These are phyloP conservation scores for Uncinocarpus reesii DNA, from an alignment of 2,329 filamentous ascomycete genomes.

Conservation along the genomic window DNA sequence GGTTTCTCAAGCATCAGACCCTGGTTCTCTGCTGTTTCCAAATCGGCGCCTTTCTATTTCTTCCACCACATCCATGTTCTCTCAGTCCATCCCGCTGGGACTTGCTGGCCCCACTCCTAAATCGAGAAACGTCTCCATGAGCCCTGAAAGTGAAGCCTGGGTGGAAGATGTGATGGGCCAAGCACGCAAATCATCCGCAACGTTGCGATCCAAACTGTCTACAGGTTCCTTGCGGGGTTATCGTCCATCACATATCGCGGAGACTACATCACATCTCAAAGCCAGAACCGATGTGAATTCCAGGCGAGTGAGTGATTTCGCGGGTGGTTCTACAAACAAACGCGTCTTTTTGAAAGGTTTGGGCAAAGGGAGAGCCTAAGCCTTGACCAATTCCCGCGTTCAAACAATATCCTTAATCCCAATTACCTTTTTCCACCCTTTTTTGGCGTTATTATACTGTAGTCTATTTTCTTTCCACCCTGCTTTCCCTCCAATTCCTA, in stretches of 20 bases:
- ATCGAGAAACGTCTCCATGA: slow-evolving; percentile 33
- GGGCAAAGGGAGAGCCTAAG: slow-evolving; percentile 15
- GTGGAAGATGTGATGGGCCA: slow-evolving; percentile 39
- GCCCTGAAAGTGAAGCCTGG: slow-evolving; percentile 39
- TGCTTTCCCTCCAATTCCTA: background rate
- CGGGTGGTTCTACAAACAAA: slow-evolving; percentile 25
- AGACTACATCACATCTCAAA: slow-evolving; percentile 1
- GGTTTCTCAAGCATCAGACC: slow-evolving; percentile 22
- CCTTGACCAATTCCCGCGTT: background rate
- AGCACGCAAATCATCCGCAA: slow-evolving; percentile 31
- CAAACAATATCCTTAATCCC: background rate
- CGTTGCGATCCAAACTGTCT: slow-evolving; percentile 20
- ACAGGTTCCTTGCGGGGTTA: slow-evolving; percentile 4
- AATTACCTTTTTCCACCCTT: background rate
- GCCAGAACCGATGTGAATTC: background rate
- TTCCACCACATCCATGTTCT: slow-evolving; percentile 29
- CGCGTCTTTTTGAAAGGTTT: slow-evolving; percentile 32
- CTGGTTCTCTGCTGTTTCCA: slow-evolving; percentile 23
- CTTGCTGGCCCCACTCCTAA: slow-evolving; percentile 37
- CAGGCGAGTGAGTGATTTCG: slow-evolving; percentile 31
- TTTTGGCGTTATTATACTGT: background rate
- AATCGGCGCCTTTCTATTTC: slow-evolving; percentile 32
- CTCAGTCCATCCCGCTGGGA: slow-evolving; percentile 32
- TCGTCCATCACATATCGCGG: slow-evolving; percentile 6
- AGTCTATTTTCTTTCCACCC: background rate